phyloP scores from a whole-genome alignment of 768 basidiomycete genomes.

The Hericium alpestre region DNA sequence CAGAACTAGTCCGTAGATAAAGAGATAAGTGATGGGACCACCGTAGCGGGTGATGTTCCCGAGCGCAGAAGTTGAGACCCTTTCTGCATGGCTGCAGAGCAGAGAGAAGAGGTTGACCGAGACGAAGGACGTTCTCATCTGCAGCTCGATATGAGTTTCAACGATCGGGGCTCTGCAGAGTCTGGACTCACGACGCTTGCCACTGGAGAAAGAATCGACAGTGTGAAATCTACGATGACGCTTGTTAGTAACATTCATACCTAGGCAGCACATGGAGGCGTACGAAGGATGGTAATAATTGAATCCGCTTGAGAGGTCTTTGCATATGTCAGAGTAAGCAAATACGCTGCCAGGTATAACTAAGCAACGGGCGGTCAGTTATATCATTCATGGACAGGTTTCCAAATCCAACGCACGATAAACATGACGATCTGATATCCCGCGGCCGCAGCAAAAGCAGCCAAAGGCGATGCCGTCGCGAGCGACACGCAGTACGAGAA shows the following conservation, averaged over 20 bases:
- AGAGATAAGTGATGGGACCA: constrained; percentile 66
- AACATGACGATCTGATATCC: constrained; percentile 68
- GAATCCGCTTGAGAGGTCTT: constrained; percentile 40
- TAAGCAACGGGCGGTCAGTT: constrained; percentile 15
- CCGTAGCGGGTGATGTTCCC: constrained; percentile 53
- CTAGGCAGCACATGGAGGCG: constrained; percentile 7
- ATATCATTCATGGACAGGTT: too few species aligned
- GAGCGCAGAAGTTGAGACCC: constrained; percentile 35
- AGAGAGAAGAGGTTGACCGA: constrained; percentile 70
- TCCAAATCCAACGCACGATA: constrained; percentile 34
- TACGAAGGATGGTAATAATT: constrained; percentile 52
- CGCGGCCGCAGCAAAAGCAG: constrained; percentile 63
- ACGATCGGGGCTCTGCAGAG: background rate
- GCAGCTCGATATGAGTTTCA: background rate
- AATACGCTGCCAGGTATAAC: constrained; percentile 58
- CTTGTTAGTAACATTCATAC: background rate
- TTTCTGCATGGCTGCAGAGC: constrained; percentile 47
- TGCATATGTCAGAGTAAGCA: constrained; percentile 66
- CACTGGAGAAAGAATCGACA: constrained; percentile 60
- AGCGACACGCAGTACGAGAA: constrained; percentile 61
- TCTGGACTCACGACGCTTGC: constrained; percentile 46
- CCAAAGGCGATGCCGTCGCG: constrained; percentile 51
- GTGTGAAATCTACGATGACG: constrained; percentile 40
- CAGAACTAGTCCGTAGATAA: constrained; percentile 47
- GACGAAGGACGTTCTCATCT: constrained; percentile 64